Evolutionary conservation across 768 basidiomycete species (phyloP).

Genomic region (Calocera cornea): DNA sequence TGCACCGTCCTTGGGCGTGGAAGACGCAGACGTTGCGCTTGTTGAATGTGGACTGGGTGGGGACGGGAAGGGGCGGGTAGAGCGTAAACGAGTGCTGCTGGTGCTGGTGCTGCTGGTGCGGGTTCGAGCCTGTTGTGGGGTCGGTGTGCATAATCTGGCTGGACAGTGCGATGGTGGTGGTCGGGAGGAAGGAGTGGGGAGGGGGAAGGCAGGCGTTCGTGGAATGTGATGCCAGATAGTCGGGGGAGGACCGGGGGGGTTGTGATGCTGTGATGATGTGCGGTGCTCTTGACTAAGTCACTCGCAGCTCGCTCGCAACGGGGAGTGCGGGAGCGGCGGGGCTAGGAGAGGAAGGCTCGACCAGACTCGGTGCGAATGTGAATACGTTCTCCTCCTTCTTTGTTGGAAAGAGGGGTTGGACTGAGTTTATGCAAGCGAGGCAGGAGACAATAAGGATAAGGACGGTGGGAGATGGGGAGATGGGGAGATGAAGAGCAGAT

Average conservation of each 20-base stretch:
- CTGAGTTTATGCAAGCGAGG: not conserved
- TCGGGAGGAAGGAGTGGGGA: not conserved
- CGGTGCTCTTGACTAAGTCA: not conserved
- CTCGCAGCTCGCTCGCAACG: not conserved
- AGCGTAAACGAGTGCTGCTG: not conserved
- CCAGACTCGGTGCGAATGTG: not conserved
- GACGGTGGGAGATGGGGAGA: not conserved
- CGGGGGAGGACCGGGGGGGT: too few relatives aligned
- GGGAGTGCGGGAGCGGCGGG: too few relatives aligned
- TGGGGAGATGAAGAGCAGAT: not conserved
- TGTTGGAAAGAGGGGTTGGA: not conserved
- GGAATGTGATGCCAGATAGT: not conserved
- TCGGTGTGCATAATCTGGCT: slow-evolving; percentile 6
- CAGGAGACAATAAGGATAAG: not conserved
- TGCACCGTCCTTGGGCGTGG: slow-evolving; percentile 20
- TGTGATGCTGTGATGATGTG: not conserved
- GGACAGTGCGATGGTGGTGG: not conserved
- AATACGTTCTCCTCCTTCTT: not conserved
- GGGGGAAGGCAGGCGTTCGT: not conserved
- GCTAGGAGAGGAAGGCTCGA: not conserved
- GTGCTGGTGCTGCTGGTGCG: not conserved
- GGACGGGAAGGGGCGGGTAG: not conserved
- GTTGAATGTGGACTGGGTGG: not conserved
- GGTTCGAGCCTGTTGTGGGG: not conserved
- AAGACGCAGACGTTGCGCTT: slow-evolving; percentile 18